Evolutionary conservation across 1,139 yeast genomes (phyloP).

Genomic region (Zygoascus sp.): DNA sequence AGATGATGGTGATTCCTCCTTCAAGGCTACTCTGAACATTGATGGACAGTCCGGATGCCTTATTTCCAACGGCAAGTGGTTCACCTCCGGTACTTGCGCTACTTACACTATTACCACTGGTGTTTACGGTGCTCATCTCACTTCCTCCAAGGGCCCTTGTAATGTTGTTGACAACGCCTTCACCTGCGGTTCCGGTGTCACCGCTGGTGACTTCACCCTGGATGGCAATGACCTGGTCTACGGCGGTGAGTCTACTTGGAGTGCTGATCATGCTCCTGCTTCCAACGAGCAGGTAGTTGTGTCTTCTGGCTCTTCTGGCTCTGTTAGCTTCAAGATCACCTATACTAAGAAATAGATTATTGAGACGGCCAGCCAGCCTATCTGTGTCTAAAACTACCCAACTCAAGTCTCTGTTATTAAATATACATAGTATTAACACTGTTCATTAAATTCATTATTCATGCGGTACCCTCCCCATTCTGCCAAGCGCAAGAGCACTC

Average conservation of each 20-base stretch:
- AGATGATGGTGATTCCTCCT: conserved; percentile 19
- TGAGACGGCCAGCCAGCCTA: neutral
- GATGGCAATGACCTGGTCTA: conserved; percentile 39
- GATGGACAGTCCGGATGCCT: conserved; percentile 66
- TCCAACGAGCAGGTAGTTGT: conserved; percentile 52
- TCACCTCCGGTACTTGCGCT: conserved; percentile 80
- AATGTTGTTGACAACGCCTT: conserved; percentile 43
- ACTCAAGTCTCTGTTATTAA: neutral
- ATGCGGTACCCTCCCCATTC: neutral
- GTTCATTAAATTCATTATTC: neutral
- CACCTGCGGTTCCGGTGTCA: conserved; percentile 34
- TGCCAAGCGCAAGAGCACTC: neutral
- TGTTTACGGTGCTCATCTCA: conserved; percentile 67
- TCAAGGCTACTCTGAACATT: conserved; percentile 48
- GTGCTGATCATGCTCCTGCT: conserved; percentile 50
- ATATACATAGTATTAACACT: neutral
- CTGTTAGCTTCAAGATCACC: conserved; percentile 37
- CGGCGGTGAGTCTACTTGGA: conserved; percentile 65
- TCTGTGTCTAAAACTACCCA: too few species aligned
- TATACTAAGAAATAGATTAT: neutral
- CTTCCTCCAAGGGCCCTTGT: conserved; percentile 71
- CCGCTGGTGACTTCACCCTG: conserved; percentile 33
- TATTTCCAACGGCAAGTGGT: conserved; percentile 83
- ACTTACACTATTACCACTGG: conserved; percentile 54
- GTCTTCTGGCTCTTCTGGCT: conserved; percentile 45